A percentile compares a stretch with the other conserved stretches of the same genome.
phyloP scores from a whole-genome alignment of 139 green algal species.

The Chlamydomonas asymmetrica region DNA sequence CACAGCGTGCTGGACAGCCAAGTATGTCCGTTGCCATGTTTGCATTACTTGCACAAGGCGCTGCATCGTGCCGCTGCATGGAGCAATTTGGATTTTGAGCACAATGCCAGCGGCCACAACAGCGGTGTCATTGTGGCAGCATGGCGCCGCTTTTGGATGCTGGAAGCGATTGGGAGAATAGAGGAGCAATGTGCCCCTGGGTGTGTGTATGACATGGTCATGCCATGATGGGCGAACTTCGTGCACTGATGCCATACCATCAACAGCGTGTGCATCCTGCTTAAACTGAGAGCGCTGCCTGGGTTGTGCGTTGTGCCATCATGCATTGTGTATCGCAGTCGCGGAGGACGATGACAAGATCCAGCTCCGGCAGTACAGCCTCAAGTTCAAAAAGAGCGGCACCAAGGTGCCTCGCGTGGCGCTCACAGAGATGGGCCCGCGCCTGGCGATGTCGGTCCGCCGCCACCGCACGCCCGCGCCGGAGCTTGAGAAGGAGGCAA shows the following conservation, averaged over 20 bases:
- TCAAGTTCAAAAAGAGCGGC: constrained; percentile 80
- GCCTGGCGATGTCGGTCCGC: constrained; percentile 75
- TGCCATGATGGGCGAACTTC: background rate
- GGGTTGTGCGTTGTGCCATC: background rate
- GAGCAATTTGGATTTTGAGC: no score
- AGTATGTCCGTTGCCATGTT: no score
- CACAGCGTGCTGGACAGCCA: background rate
- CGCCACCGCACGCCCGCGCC: constrained; percentile 54
- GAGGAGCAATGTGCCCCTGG: no score
- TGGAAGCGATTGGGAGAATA: no score
- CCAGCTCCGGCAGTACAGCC: constrained; percentile 75
- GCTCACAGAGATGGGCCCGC: constrained; percentile 85
- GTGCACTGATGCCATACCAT: no score
- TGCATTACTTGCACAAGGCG: no score
- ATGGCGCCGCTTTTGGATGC: no score
- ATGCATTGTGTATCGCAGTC: background rate
- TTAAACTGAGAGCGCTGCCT: no score
- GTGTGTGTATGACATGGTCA: background rate
- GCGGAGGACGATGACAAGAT: constrained; percentile 40
- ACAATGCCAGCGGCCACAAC: no score
- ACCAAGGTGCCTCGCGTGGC: constrained; percentile 70
- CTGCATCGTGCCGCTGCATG: background rate
- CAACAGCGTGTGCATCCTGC: no score
- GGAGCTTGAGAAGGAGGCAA: constrained; percentile 85
- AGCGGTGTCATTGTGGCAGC: no score